Evolutionary conservation across 306 rosid genomes (phyloP).

Genomic region (Vigna trinervia): DNA sequence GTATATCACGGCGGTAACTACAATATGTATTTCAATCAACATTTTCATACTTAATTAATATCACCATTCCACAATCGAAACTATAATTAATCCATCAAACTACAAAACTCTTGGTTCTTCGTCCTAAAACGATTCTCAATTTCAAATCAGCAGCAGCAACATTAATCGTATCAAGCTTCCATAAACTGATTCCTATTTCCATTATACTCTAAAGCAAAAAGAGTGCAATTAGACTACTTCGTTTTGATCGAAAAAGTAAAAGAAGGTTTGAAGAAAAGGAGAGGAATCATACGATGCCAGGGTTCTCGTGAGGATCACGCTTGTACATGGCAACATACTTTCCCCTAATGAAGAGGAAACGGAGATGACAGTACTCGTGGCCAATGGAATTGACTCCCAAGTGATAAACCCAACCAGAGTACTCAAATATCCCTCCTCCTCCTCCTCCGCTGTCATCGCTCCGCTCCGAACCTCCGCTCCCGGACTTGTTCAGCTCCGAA

Average conservation of each 20-base stretch:
- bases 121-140: background rate
- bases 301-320: conserved; percentile 83
- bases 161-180: background rate
- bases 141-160: conserved; percentile 17
- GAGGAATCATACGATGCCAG: conserved; percentile 63
- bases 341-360: conserved; percentile 79
- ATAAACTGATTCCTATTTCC: background rate
- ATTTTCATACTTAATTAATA: background rate
- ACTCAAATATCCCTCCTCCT: conserved; percentile 57
- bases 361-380: conserved; percentile 81
- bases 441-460: conserved; percentile 54
- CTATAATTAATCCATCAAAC: background rate
- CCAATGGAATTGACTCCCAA: conserved; percentile 83
- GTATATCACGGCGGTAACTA: background rate
- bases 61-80: background rate
- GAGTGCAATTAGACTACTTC: background rate
- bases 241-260: background rate
- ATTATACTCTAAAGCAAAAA: background rate
- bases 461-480: conserved; percentile 47
- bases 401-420: conserved; percentile 89
- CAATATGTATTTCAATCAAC: background rate
- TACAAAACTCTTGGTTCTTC: background rate
- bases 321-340: conserved; percentile 78
- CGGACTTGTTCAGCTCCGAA: conserved; percentile 42
- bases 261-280: background rate